Evolutionary conservation across 2,329 filamentous ascomycete species (phyloP).

Genomic region (Parastagonospora nodorum): DNA sequence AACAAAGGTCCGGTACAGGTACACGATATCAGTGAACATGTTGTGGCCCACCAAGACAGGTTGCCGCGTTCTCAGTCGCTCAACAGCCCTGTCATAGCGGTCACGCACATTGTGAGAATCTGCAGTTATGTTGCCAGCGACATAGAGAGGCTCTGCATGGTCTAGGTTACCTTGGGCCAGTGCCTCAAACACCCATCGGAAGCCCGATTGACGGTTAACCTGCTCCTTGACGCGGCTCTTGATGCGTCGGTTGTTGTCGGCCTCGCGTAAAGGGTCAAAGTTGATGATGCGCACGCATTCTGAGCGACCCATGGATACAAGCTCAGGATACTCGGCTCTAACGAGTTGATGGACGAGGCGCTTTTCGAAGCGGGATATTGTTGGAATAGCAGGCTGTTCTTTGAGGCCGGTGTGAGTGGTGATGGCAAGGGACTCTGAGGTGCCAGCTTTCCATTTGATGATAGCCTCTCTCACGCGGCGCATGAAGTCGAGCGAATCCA

Average conservation of each 20-base stretch:
- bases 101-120: constrained; percentile 43
- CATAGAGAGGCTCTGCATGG: constrained; percentile 43
- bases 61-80: constrained; percentile 51
- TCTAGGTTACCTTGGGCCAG: constrained; percentile 46
- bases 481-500: constrained; percentile 59
- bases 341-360: constrained; percentile 69
- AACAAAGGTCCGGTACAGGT: constrained; percentile 67
- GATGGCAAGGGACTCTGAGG: constrained; percentile 27
- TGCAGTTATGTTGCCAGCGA: constrained; percentile 41
- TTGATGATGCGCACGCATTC: constrained; percentile 51
- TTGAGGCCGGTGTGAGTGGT: constrained; percentile 35
- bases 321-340: constrained; percentile 62
- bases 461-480: constrained; percentile 53
- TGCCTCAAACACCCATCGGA: constrained; percentile 57
- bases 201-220: constrained; percentile 53
- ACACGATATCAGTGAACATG: constrained; percentile 66
- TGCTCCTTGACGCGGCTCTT: constrained; percentile 48
- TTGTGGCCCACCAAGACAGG: constrained; percentile 68
- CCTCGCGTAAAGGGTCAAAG: constrained; percentile 52
- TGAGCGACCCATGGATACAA: constrained; percentile 49
- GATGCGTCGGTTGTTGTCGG: constrained; percentile 43
- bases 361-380: constrained; percentile 61
- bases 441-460: constrained; percentile 50
- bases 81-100: constrained; percentile 48
- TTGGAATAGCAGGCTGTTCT: constrained; percentile 13